Evolutionary conservation across 345 rosid species (phyloP).

Genomic region (Firmiana major): DNA sequence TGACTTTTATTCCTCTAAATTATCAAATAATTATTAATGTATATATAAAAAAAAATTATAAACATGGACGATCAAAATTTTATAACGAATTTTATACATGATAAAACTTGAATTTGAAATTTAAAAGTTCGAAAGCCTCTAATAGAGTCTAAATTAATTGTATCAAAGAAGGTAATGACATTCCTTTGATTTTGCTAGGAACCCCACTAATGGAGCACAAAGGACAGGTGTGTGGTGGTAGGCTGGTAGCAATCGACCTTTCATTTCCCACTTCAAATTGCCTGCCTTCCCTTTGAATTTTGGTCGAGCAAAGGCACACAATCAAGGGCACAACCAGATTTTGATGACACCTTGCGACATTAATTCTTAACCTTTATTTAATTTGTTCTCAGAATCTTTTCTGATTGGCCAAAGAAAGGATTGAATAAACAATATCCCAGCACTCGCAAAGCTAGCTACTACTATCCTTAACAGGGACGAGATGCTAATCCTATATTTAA

Average conservation of each 20-base stretch:
- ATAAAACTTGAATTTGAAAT: neutral
- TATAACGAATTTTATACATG: no score
- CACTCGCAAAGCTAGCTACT: neutral
- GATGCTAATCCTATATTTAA: neutral
- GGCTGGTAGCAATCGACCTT: neutral
- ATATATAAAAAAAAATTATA: no score
- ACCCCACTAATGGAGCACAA: constrained; percentile 20
- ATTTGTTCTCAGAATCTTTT: constrained; percentile 9
- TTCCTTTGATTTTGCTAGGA: neutral
- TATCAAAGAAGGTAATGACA: neutral
- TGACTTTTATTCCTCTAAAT: no score
- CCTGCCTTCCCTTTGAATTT: constrained; percentile 13
- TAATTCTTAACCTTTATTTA: constrained; percentile 4
- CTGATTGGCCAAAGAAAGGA: neutral
- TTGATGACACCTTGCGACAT: neutral
- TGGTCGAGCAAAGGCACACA: constrained; percentile 7
- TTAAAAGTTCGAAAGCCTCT: neutral
- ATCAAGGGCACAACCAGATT: neutral
- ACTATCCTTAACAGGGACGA: neutral
- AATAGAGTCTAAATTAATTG: neutral
- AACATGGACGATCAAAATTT: no score
- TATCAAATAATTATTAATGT: neutral
- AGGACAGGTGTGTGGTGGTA: constrained; percentile 22
- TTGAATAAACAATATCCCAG: neutral
- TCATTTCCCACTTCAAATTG: constrained; percentile 19